Evolutionary conservation across 352 stramenopile genomes (phyloP), one percentile per base, ranked within the genome.

Genomic region (Pythium myriotylum): DNA sequence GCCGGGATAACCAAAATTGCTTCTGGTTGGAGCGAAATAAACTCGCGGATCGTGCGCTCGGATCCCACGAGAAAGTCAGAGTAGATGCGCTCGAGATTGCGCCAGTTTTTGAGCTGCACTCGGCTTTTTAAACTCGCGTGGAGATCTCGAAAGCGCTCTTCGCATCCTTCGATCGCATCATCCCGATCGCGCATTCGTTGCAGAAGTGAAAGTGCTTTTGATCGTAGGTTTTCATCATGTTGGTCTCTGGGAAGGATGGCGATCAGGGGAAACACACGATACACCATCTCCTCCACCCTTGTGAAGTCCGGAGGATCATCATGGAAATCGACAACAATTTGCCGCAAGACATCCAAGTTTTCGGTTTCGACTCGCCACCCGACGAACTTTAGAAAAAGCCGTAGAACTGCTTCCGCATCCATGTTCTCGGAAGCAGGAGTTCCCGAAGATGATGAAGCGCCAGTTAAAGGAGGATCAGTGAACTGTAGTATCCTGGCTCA

Each of bases 381-480:
- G 17, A 58, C 23, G 24, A 58, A 58, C 51, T 58, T 58, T 20
- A 37, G 35, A 26, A 58, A 58, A 10, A 58, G 51, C 23, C 45
- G 35, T 9, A 56, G 32, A 35, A 35, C 29, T 35, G 29, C 29
- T 35, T 35, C 29, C 29, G 10, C 29, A 10, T 35, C 29, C 29
- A 35, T 35, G 5, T 35, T 35, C 5, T 35, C 29, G 29, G 29
- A 10, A 35, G 5, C 10, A 10, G 29, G 29, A 10, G 10, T 5
- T 35, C 10, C 29, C 29, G 10, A 35, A 10, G 5, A 10, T 35
- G 29, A 35, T n/a, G 29, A 35, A 10, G 29, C 29, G 5, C 5
- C 29, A 5, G 29, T 35, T 35, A 10, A 10, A 35, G 29, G 29
- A 35, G 29, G 5, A 10, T 35, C 29, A 10, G 10, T 35, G 5